Conservation (phyloP, 1,139 yeast genomes). For the Sporopachydermia cereana region DNA sequence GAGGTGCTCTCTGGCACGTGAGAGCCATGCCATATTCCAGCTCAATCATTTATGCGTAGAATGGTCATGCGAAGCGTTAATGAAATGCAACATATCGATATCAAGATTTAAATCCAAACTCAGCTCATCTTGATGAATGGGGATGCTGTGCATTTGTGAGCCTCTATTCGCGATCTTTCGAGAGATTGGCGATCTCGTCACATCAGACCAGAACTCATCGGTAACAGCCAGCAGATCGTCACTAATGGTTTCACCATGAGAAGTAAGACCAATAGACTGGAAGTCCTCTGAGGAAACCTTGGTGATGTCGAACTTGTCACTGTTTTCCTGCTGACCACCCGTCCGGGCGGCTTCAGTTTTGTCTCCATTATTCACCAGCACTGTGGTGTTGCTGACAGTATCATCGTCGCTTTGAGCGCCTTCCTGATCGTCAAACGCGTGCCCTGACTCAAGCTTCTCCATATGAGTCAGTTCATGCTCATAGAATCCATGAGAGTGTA, state of each 20-base stretch:
- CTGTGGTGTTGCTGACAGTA: not conserved
- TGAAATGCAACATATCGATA: conserved; percentile 1
- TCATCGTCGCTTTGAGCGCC: not conserved
- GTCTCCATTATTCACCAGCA: not conserved
- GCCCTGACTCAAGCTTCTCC: not conserved
- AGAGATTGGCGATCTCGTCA: not conserved
- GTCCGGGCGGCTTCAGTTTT: no score
- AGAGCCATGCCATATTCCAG: no score
- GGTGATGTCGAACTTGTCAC: not conserved
- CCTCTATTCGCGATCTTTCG: not conserved
- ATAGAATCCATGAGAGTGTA: not conserved
- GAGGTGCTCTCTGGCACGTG: no score
- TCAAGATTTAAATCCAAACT: not conserved
- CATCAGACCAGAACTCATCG: conserved; percentile 3
- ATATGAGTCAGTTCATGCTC: not conserved
- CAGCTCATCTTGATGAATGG: conserved; percentile 3
- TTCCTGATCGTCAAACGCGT: not conserved
- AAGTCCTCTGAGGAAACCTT: not conserved
- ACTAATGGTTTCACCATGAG: conserved; percentile 1
- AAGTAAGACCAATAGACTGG: not conserved
- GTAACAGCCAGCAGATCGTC: not conserved
- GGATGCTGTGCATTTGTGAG: not conserved
- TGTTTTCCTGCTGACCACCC: not conserved
- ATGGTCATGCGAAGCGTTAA: not conserved
- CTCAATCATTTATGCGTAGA: no score